phyloP scores from a whole-genome alignment of 306 rosid genomes.

The Sindora glabra region DNA sequence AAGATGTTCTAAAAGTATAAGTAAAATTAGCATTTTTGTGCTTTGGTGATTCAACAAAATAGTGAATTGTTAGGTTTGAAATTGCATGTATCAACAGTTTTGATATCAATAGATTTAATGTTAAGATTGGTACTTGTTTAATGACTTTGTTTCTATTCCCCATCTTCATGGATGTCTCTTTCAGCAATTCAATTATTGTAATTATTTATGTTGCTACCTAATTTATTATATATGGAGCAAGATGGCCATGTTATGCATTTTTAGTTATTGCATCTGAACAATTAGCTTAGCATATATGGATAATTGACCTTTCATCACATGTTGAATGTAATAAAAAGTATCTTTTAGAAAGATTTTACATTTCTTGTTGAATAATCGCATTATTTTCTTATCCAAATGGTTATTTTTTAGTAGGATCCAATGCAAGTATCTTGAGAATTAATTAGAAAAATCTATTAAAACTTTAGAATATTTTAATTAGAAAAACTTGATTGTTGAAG shows the following conservation, averaged over 20 bases:
- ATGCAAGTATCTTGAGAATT: not conserved
- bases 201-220: constrained; percentile 3
- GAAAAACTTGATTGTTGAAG: too few species aligned
- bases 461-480: constrained; percentile 5
- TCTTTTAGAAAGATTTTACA: constrained; percentile 7
- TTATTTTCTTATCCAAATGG: constrained; percentile 7
- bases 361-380: not conserved
- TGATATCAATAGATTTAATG: constrained; percentile 71
- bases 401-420: not conserved
- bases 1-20: constrained; percentile 83
- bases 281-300: constrained; percentile 75
- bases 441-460: constrained; percentile 7
- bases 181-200: not conserved
- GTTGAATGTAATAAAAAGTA: constrained; percentile 81
- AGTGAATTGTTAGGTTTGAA: constrained; percentile 75
- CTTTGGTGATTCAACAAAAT: constrained; percentile 76
- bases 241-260: constrained; percentile 79
- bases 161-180: not conserved
- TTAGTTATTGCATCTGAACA: constrained; percentile 77
- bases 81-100: constrained; percentile 62
- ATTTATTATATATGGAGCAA: constrained; percentile 29
- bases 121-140: constrained; percentile 50
- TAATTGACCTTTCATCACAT: constrained; percentile 65
- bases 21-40: constrained; percentile 90
- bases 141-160: not conserved